Evolutionary conservation across 2,329 filamentous ascomycete genomes (phyloP).

Genomic region (Diaporthe amygdali): DNA sequence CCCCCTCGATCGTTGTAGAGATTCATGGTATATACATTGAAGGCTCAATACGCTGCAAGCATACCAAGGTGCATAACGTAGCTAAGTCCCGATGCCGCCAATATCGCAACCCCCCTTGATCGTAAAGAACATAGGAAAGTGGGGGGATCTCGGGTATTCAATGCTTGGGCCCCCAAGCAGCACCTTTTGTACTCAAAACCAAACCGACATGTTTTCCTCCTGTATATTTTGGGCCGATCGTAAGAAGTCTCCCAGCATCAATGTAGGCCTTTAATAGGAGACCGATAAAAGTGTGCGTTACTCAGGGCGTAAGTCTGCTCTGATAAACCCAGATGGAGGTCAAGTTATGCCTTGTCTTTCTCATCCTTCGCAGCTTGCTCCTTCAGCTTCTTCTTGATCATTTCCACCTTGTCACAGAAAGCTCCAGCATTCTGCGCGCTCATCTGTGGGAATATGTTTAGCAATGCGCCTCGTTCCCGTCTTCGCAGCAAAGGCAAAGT

Average conservation of each 20-base stretch:
- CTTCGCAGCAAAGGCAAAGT: background rate
- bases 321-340: background rate
- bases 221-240: background rate
- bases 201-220: background rate
- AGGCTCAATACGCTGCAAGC: background rate
- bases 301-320: background rate
- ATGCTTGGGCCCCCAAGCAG: constrained; percentile 12
- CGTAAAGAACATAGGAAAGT: constrained; percentile 11
- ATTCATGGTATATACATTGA: constrained; percentile 18
- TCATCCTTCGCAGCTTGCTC: constrained; percentile 1
- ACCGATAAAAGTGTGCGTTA: background rate
- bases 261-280: background rate
- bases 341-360: background rate
- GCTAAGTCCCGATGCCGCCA: background rate
- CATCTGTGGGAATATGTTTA: constrained; percentile 46
- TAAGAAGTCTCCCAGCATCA: background rate
- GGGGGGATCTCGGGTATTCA: constrained; percentile 23
- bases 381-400: constrained; percentile 55
- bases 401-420: constrained; percentile 55
- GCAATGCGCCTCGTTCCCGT: background rate
- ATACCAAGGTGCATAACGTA: background rate
- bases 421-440: constrained; percentile 56
- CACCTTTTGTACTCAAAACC: constrained; percentile 6
- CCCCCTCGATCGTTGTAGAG: background rate
- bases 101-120: constrained; percentile 18